Conservation (phyloP, 768 basidiomycete species). For the Strobilomyces confusus region DNA sequence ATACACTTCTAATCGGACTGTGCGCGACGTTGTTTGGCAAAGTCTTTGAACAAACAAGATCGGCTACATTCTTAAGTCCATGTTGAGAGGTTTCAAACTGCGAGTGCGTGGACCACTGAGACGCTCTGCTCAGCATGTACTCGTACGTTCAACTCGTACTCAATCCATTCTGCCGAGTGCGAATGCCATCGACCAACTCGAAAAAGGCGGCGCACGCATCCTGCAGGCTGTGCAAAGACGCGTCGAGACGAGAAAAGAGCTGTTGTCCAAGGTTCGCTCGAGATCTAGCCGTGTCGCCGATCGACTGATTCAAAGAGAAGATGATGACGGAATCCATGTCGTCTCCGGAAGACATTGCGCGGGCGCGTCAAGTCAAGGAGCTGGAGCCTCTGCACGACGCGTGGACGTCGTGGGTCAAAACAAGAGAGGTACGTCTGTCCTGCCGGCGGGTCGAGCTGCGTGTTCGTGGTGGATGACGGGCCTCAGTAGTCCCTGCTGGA, state of each 20-base stretch:
- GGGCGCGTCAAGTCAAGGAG: slow-evolving; percentile 63
- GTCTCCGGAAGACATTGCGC: slow-evolving; percentile 51
- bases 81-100: slow-evolving; percentile 9
- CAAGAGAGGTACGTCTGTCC: slow-evolving; percentile 47
- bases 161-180: slow-evolving; percentile 10
- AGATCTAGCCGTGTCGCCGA: background rate
- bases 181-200: slow-evolving; percentile 26
- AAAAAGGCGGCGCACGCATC: slow-evolving; percentile 46
- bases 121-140: slow-evolving; percentile 9
- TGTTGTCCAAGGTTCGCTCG: slow-evolving; percentile 39
- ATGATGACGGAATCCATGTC: slow-evolving; percentile 51
- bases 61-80: background rate
- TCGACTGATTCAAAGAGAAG: slow-evolving; percentile 26
- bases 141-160: slow-evolving; percentile 6
- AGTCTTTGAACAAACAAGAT: slow-evolving; percentile 14
- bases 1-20: background rate
- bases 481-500: slow-evolving; percentile 62
- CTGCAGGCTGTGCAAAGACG: slow-evolving; percentile 52
- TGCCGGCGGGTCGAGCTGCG: background rate
- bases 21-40: slow-evolving; percentile 12
- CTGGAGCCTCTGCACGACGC: slow-evolving; percentile 61
- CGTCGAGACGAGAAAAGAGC: slow-evolving; percentile 44
- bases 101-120: slow-evolving; percentile 15
- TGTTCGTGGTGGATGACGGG: slow-evolving; percentile 8
- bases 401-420: slow-evolving; percentile 62